Evolutionary conservation across 148 eudicot species (phyloP).

Genomic region (Rhododendron vialii): DNA sequence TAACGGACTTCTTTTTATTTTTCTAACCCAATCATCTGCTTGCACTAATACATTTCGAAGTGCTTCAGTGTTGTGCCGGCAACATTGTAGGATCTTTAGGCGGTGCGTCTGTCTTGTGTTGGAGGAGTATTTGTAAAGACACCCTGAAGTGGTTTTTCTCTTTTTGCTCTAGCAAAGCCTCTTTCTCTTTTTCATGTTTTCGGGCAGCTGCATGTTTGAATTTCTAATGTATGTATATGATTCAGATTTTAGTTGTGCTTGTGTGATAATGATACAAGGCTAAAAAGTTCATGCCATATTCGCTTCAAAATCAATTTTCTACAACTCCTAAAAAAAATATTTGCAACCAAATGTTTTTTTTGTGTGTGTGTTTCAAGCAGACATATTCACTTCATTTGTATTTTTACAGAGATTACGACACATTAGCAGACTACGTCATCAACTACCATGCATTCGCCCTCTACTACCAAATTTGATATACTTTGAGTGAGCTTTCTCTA

Average conservation of each 20-base stretch:
- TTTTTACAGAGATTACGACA: no score
- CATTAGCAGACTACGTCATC: no score
- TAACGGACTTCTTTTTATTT: not conserved
- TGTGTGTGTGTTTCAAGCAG: no score
- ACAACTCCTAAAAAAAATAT: not conserved
- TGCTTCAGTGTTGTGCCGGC: not conserved
- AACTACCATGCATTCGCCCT: no score
- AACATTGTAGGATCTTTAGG: not conserved
- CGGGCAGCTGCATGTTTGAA: not conserved
- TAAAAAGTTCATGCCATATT: not conserved
- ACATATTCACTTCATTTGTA: no score
- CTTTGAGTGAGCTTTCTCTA: no score
- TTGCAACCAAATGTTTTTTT: no score
- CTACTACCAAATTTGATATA: no score
- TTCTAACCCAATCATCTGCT: not conserved
- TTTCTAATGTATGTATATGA: not conserved
- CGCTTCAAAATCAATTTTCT: not conserved
- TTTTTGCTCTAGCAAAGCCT: not conserved
- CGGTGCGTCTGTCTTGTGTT: not conserved
- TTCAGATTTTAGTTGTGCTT: not conserved
- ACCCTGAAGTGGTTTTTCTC: not conserved
- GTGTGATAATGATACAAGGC: not conserved
- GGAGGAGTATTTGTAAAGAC: not conserved
- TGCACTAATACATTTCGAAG: not conserved
- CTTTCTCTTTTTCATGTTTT: not conserved